These are phyloP conservation scores for Talaromyces wortmannii DNA, from an alignment of 495 filamentous ascomycete species.

Conservation along the genomic window DNA sequence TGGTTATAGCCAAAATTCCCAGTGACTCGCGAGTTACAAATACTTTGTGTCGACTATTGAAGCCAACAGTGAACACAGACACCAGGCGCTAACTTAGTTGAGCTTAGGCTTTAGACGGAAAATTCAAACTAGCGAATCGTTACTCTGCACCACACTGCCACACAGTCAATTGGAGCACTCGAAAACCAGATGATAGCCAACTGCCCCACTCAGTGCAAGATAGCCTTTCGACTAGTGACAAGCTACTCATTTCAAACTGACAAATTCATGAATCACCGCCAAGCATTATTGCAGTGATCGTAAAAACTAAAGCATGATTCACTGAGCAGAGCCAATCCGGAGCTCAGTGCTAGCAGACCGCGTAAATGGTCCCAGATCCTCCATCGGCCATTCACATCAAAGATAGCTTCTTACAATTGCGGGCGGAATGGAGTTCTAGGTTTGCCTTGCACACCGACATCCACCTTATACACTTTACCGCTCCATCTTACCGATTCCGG, in stretches of 20 bases:
- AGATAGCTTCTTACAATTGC: not conserved
- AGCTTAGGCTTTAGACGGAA: not conserved
- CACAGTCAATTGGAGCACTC: not conserved
- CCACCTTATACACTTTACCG: constrained; percentile 59
- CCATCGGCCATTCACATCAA: not conserved
- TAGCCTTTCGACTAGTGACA: not conserved
- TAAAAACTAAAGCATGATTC: no score
- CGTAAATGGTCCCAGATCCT: not conserved
- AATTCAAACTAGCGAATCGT: not conserved
- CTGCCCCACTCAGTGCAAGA: not conserved
- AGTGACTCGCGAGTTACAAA: not conserved
- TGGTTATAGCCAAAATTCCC: no score
- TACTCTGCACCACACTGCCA: no score
- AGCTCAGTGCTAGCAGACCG: no score
- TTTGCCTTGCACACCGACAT: constrained; percentile 58
- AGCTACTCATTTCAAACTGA: no score
- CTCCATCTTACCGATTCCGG: constrained; percentile 55
- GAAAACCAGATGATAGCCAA: not conserved
- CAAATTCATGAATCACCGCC: not conserved
- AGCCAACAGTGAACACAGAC: no score
- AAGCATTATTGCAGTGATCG: not conserved
- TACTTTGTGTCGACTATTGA: no score
- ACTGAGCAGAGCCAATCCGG: no score
- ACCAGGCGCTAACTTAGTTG: no score
- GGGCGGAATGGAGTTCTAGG: constrained; percentile 45